Percentiles rank a stretch among this genome's conserved stretches.
These are phyloP conservation scores for Cardiosporidium cionae DNA, from an alignment of 169 alveolate genomes.

Conservation along the genomic window DNA sequence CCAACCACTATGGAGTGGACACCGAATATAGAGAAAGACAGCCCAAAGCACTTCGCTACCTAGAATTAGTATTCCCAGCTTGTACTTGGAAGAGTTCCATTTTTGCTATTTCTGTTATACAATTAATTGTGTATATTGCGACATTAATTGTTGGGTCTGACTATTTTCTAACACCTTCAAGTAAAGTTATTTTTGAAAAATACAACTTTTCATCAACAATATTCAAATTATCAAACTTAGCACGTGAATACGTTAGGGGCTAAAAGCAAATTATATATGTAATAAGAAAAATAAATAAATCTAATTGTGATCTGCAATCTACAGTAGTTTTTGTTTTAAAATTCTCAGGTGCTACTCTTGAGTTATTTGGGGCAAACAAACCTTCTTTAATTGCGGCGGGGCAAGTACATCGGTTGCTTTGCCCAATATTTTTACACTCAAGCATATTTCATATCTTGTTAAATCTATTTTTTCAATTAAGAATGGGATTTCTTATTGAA, in stretches of 20 bases:
- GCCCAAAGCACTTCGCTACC: too few species aligned
- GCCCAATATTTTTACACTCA: constrained; percentile 63
- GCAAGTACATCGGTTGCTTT: constrained; percentile 64
- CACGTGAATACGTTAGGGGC: too few species aligned
- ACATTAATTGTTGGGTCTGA: not conserved
- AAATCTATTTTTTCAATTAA: constrained; percentile 61
- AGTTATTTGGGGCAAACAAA: constrained; percentile 57
- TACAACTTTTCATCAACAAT: too few species aligned
- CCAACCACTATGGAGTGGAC: too few species aligned
- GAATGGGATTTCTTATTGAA: constrained; percentile 64
- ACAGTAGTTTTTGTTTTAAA: too few species aligned
- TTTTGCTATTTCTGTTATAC: not conserved
- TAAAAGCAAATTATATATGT: too few species aligned
- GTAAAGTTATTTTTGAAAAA: too few species aligned
- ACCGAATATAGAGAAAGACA: too few species aligned
- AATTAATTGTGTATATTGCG: not conserved
- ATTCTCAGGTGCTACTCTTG: constrained; percentile 35
- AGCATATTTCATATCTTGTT: constrained; percentile 61
- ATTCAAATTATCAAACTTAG: too few species aligned
- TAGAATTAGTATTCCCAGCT: not conserved
- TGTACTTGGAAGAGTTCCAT: not conserved
- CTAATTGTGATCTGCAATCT: too few species aligned
- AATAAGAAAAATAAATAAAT: too few species aligned
- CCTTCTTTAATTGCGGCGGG: constrained; percentile 56
- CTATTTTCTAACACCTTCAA: not conserved